Percentiles rank a stretch among this genome's conserved stretches.
Conservation (phyloP, 306 rosid species). For the Dryas alaskensis region DNA sequence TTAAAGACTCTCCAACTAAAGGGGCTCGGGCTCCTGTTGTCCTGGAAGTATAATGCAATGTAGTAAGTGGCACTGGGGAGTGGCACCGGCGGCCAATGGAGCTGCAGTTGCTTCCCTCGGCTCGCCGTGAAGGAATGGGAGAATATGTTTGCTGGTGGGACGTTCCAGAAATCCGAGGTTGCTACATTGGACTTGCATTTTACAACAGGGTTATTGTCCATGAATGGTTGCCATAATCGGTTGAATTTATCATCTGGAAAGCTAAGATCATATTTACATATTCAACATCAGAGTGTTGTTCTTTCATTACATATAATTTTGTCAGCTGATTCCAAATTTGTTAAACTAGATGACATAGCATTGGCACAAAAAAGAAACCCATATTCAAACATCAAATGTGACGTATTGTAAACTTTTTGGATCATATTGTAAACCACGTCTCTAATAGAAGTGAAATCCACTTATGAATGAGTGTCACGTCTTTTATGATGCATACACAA, state of each 20-base stretch:
- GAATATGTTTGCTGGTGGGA: constrained; percentile 57
- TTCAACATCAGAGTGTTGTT: constrained; percentile 30
- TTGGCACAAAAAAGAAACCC: background rate
- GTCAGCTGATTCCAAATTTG: constrained; percentile 1
- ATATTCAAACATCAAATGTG: background rate
- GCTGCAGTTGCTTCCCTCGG: constrained; percentile 48
- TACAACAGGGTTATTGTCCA: constrained; percentile 52
- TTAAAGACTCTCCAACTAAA: constrained; percentile 74
- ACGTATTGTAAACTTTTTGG: background rate
- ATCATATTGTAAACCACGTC: background rate
- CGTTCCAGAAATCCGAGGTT: constrained; percentile 73
- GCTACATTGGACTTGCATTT: constrained; percentile 35
- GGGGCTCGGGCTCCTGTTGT: constrained; percentile 61
- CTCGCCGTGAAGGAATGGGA: constrained; percentile 50
- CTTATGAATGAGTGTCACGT: background rate
- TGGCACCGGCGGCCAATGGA: constrained; percentile 62
- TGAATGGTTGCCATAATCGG: constrained; percentile 73
- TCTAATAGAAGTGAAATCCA: background rate
- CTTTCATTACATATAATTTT: background rate
- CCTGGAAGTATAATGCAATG: constrained; percentile 77
- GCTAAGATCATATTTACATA: constrained; percentile 45
- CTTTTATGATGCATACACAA: background rate
- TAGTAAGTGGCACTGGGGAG: constrained; percentile 63
- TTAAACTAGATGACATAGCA: background rate
- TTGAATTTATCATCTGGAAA: constrained; percentile 85